phyloP scores from a whole-genome alignment of 139 green algal species.

The Astrephomene gubernaculifera region DNA sequence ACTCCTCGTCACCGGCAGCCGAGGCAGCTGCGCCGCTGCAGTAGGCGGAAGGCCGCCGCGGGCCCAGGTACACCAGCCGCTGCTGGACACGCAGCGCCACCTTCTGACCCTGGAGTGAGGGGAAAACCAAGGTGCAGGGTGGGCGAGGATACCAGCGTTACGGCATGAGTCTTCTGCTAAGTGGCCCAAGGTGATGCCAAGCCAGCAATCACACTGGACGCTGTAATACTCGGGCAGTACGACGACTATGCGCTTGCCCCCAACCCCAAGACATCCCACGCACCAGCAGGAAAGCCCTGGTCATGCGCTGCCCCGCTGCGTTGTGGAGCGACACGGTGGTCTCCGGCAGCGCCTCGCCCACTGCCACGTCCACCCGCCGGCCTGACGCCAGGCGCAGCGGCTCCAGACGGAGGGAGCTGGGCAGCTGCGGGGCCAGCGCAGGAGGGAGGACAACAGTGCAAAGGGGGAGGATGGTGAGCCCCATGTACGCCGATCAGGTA shows the following conservation, averaged over 20 bases:
- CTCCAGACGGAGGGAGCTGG: constrained; percentile 64
- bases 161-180: too few relatives aligned
- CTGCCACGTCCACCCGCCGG: constrained; percentile 50
- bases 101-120: constrained; percentile 55
- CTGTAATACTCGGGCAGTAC: too few relatives aligned
- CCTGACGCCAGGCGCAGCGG: constrained; percentile 63
- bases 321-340: constrained; percentile 67
- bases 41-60: constrained; percentile 39
- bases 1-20: background rate
- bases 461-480: too few relatives aligned
- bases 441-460: too few relatives aligned
- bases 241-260: too few relatives aligned
- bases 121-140: background rate
- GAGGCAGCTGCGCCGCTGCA: background rate
- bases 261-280: background rate
- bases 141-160: too few relatives aligned
- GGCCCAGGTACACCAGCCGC: constrained; percentile 65
- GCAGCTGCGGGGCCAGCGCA: too few relatives aligned
- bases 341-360: constrained; percentile 68
- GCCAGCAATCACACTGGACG: too few relatives aligned
- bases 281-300: constrained; percentile 5
- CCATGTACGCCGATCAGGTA: too few relatives aligned
- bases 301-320: constrained; percentile 5
- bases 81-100: constrained; percentile 68
- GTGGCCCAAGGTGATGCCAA: too few relatives aligned